Conservation (phyloP, 2,329 filamentous ascomycete species). For the Paecilomyces variotii region DNA sequence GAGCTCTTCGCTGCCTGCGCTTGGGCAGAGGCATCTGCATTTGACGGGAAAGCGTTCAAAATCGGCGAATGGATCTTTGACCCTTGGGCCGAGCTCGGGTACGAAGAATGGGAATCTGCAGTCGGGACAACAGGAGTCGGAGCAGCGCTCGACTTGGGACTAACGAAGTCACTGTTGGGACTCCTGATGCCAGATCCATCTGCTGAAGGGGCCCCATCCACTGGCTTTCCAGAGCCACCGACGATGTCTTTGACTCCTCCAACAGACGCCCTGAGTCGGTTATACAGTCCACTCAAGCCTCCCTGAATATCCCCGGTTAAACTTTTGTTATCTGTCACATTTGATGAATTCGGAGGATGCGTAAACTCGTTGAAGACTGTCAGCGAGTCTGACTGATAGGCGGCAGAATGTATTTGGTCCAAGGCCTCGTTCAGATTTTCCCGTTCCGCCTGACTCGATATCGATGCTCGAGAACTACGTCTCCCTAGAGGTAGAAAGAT, state of each 20-base stretch:
- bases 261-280: constrained; percentile 73
- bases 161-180: constrained; percentile 18
- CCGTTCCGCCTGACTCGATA: constrained; percentile 54
- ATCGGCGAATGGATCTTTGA: constrained; percentile 32
- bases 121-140: constrained; percentile 7
- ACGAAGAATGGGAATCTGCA: constrained; percentile 17
- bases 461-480: constrained; percentile 44
- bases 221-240: constrained; percentile 23
- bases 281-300: constrained; percentile 83
- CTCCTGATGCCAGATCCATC: constrained; percentile 19
- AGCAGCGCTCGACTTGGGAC: constrained; percentile 18
- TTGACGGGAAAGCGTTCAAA: constrained; percentile 19
- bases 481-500: constrained; percentile 37
- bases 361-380: constrained; percentile 95
- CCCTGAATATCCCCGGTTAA: constrained; percentile 70
- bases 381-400: constrained; percentile 74
- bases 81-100: constrained; percentile 24
- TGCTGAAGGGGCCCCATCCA: constrained; percentile 16
- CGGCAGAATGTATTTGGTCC: constrained; percentile 79
- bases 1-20: constrained; percentile 22
- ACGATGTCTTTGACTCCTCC: constrained; percentile 55
- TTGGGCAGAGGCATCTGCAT: constrained; percentile 19
- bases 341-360: constrained; percentile 51
- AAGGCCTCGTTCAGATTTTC: constrained; percentile 69
- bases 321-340: constrained; percentile 59